Evolutionary conservation across 345 rosid genomes (phyloP), one percentile per base, ranked within the genome.

Genomic region (Arabidopsis arenosa): DNA sequence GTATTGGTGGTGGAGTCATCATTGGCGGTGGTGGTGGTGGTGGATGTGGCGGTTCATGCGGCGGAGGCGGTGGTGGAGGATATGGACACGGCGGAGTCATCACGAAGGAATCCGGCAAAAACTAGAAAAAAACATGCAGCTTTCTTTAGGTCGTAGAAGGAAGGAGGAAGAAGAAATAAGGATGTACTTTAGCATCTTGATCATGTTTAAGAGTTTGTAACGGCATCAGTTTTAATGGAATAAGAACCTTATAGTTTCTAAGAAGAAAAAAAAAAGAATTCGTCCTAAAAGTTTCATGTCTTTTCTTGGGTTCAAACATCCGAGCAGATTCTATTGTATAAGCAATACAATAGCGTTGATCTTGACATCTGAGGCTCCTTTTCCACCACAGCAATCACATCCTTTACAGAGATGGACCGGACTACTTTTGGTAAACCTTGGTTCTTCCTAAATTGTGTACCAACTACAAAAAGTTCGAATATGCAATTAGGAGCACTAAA

Each of bases 361-460:
- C 75, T 90, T 0, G 87, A 83, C 98, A 89, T 89, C 74, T 90
- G 94, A 61, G 97, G 90, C 70, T 95, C 96, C 62, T 86, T 86
- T 84, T 88, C 98, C 77, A 95, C 76, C 51, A 81, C 99, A 17
- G 87, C 86, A 52, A 92, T 86, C 66, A 89, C 87, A 69, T 95
- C 99, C 79, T 89, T 90, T 33, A 85, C 83, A 56, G 89, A 79
- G 49, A 92, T 80, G 30, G 79, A 63, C 39, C 87, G 88, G 35
- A 81, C 85, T 63, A 86, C 89, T 74, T 78, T 82, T 7, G 73
- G 73, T 52, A 5, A 66, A 48, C 59, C 87, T 70, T 84, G 89
- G 67, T 80, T 86, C 80, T 86, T 86, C 61, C 85, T 88, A 45
- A 35, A 36, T 77, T 78, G 86, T 80, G 86, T 86, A 40, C 61